A percentile compares a stretch with the other conserved stretches of the same genome.
Conservation (phyloP, 1,284 basidiomycete genomes). For the Ustilago xerochloae region DNA sequence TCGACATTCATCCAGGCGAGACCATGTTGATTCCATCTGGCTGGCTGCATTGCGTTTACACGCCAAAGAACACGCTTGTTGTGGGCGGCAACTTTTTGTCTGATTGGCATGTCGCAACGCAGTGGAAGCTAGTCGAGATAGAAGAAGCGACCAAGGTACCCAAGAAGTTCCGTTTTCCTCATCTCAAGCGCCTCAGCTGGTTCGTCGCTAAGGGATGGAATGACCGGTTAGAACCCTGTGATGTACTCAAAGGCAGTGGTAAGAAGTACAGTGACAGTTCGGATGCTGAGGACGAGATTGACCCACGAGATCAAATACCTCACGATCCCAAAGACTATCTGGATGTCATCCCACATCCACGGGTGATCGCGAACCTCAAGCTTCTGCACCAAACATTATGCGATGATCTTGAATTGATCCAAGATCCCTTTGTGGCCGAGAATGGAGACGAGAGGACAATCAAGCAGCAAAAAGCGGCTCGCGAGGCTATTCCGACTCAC, state of each 20-base stretch:
- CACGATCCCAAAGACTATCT: not conserved
- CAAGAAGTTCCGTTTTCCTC: constrained; percentile 91
- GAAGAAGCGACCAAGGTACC: constrained; percentile 93
- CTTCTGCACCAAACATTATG: constrained; percentile 27
- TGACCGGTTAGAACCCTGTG: constrained; percentile 27
- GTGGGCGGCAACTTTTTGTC: constrained; percentile 86
- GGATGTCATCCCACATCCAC: constrained; percentile 17
- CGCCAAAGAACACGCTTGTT: constrained; percentile 89
- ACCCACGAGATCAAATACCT: not conserved
- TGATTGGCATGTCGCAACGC: constrained; percentile 53
- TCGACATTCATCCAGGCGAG: constrained; percentile 83
- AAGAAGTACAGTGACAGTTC: not conserved
- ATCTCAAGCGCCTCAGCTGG: constrained; percentile 68
- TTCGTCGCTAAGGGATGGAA: constrained; percentile 63
- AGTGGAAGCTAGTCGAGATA: constrained; percentile 87
- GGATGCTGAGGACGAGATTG: not conserved
- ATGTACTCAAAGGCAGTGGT: not conserved
- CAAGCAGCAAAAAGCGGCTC: constrained; percentile 43
- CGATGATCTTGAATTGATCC: constrained; percentile 44
- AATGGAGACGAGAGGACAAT: constrained; percentile 31
- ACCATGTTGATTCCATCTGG: constrained; percentile 80
- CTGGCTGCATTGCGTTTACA: constrained; percentile 97
- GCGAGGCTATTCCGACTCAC: constrained; percentile 37
- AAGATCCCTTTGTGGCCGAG: constrained; percentile 25
- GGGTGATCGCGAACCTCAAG: constrained; percentile 31